Conservation (phyloP, 495 filamentous ascomycete genomes). For the Tuber brumale region DNA sequence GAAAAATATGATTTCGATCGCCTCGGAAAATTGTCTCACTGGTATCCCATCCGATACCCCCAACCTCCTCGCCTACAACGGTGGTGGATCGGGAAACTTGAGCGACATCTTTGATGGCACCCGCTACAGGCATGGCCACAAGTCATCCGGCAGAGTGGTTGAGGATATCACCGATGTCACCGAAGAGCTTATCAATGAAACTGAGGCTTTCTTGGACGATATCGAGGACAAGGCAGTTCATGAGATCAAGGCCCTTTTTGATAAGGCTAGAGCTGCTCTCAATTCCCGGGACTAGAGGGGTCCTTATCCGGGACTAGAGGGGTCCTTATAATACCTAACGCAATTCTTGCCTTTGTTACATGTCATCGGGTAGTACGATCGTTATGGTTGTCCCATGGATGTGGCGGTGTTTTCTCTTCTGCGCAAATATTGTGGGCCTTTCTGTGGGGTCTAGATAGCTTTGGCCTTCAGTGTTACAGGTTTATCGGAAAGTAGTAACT, state of each 20-base stretch:
- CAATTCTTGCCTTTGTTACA: constrained; percentile 19
- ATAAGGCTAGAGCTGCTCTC: constrained; percentile 37
- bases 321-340: constrained; percentile 10
- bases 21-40: constrained; percentile 68
- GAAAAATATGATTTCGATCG: constrained; percentile 73
- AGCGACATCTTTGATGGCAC: constrained; percentile 68
- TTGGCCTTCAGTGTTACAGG: constrained; percentile 1
- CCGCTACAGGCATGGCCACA: constrained; percentile 49
- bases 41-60: constrained; percentile 80
- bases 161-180: constrained; percentile 53
- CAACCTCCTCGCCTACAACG: constrained; percentile 96
- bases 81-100: constrained; percentile 89
- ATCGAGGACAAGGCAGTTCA: constrained; percentile 47
- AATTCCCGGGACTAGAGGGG: constrained; percentile 20
- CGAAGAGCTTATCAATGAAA: constrained; percentile 55
- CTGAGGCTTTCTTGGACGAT: constrained; percentile 63
- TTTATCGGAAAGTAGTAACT: constrained; percentile 26
- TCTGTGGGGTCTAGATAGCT: neutral
- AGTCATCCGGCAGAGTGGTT: constrained; percentile 46
- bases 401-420: constrained; percentile 15
- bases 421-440: neutral
- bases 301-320: constrained; percentile 15
- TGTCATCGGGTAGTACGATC: constrained; percentile 9
- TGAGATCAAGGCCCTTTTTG: constrained; percentile 38
- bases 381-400: constrained; percentile 10